A percentile compares a stretch with the other conserved stretches of the same genome.
These are phyloP conservation scores for Fusarium brevicatenulatum DNA, from an alignment of 2,329 filamentous ascomycete species.

Conservation along the genomic window DNA sequence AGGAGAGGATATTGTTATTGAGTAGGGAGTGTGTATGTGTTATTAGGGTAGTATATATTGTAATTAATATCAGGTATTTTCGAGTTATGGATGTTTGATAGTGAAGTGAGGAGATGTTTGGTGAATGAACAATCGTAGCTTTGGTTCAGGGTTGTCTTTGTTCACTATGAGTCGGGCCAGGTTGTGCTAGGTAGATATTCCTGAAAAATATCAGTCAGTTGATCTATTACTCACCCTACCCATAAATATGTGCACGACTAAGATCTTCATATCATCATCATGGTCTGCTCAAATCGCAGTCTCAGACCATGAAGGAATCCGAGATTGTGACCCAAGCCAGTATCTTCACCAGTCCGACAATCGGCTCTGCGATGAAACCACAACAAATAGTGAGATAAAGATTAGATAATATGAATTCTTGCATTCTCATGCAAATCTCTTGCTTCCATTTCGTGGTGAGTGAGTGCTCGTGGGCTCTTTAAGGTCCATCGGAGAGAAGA, in stretches of 20 bases:
- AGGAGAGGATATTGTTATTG: slow-evolving; percentile 49
- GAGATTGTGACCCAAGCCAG: not conserved
- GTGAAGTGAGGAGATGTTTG: not conserved
- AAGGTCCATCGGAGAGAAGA: slow-evolving; percentile 10
- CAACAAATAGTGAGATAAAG: not conserved
- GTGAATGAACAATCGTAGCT: not conserved
- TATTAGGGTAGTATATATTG: not conserved
- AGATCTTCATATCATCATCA: too few species aligned
- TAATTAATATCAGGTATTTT: slow-evolving; percentile 32
- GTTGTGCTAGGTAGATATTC: too few species aligned
- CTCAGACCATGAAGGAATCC: too few species aligned
- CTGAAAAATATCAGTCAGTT: too few species aligned
- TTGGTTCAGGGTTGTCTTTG: not conserved
- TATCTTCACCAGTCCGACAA: not conserved
- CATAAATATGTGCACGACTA: too few species aligned
- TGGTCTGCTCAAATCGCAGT: too few species aligned
- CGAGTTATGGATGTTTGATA: not conserved
- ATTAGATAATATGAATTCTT: not conserved
- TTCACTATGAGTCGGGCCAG: not conserved
- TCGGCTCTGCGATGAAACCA: too few species aligned
- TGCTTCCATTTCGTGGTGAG: not conserved
- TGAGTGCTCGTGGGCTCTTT: not conserved
- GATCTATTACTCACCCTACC: too few species aligned
- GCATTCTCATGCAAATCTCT: not conserved
- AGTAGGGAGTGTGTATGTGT: slow-evolving; percentile 32